These are phyloP conservation scores for Austropuccinia psidii DNA, from an alignment of 1,284 basidiomycete genomes.

Conservation along the genomic window DNA sequence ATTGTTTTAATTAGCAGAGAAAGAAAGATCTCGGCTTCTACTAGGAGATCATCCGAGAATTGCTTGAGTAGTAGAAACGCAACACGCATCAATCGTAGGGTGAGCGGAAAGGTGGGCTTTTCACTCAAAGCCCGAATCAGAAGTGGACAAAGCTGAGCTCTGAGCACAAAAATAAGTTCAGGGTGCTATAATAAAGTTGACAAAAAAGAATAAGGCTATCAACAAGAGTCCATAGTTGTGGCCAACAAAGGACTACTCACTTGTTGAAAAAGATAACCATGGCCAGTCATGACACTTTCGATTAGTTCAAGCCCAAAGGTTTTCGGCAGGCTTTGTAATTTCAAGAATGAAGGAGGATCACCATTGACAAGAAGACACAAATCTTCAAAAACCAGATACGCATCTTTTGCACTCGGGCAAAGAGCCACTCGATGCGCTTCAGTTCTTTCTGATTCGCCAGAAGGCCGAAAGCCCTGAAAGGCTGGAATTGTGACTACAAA, in stretches of 20 bases:
- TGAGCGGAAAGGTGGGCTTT: constrained; percentile 73
- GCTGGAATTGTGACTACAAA: constrained; percentile 36
- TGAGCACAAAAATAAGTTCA: constrained; percentile 74
- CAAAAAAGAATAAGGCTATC: not conserved
- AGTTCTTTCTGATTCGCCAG: constrained; percentile 15
- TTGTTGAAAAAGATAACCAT: constrained; percentile 74
- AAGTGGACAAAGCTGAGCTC: constrained; percentile 80
- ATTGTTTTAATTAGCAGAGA: constrained; percentile 70
- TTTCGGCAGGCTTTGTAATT: constrained; percentile 74
- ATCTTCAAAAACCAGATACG: constrained; percentile 80
- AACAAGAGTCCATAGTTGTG: not conserved
- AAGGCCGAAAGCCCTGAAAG: constrained; percentile 36
- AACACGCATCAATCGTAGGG: constrained; percentile 80
- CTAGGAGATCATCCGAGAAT: constrained; percentile 69
- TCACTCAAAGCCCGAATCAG: constrained; percentile 78
- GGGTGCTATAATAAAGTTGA: constrained; percentile 55
- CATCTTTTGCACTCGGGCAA: constrained; percentile 73
- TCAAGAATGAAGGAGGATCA: constrained; percentile 73
- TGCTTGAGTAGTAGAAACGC: constrained; percentile 88
- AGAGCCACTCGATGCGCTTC: constrained; percentile 51
- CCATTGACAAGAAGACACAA: constrained; percentile 66
- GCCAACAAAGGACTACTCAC: constrained; percentile 51
- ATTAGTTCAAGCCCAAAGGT: constrained; percentile 93
- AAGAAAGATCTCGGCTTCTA: constrained; percentile 76
- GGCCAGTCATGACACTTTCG: constrained; percentile 92